Evolutionary conservation across 169 alveolate species (phyloP).

Genomic region (Babesia bigemina): DNA sequence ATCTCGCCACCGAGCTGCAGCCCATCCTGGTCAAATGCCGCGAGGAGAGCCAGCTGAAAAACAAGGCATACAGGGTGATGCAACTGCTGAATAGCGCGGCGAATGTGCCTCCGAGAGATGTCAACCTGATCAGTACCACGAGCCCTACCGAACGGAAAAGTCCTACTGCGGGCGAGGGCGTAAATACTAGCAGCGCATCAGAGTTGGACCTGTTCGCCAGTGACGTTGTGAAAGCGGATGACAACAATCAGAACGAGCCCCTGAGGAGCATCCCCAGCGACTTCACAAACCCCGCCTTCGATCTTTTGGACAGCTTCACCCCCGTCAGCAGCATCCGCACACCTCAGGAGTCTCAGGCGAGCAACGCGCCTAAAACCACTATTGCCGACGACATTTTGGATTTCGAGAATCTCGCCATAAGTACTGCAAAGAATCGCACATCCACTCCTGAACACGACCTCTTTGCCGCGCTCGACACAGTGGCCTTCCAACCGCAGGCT

Average conservation of each 20-base stretch:
- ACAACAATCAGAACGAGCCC: neutral
- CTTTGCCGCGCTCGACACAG: conserved; percentile 27
- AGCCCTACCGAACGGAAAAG: neutral
- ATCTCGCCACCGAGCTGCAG: conserved; percentile 15
- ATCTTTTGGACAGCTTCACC: conserved; percentile 44
- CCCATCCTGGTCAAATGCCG: conserved; percentile 63
- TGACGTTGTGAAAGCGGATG: neutral
- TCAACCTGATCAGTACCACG: conserved; percentile 1
- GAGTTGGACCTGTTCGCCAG: conserved; percentile 16
- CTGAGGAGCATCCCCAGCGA: conserved; percentile 26
- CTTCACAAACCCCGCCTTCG: conserved; percentile 32
- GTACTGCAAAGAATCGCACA: conserved; percentile 1
- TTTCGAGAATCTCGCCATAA: conserved; percentile 23
- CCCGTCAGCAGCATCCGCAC: conserved; percentile 38
- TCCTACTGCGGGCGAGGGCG: neutral
- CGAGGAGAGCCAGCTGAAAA: conserved; percentile 44
- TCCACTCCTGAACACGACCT: conserved; percentile 17
- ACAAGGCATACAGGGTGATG: conserved; percentile 46
- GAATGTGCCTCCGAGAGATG: neutral
- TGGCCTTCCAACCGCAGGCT: conserved; percentile 36
- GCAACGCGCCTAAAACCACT: neutral
- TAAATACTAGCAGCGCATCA: neutral
- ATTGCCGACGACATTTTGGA: conserved; percentile 22
- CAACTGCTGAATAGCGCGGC: conserved; percentile 17
- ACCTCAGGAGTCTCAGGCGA: neutral